Evolutionary conservation across 202 grass and related monocot genomes (phyloP), one percentile per base, ranked within the genome.

Genomic region (Schoenoplectus triqueter): DNA sequence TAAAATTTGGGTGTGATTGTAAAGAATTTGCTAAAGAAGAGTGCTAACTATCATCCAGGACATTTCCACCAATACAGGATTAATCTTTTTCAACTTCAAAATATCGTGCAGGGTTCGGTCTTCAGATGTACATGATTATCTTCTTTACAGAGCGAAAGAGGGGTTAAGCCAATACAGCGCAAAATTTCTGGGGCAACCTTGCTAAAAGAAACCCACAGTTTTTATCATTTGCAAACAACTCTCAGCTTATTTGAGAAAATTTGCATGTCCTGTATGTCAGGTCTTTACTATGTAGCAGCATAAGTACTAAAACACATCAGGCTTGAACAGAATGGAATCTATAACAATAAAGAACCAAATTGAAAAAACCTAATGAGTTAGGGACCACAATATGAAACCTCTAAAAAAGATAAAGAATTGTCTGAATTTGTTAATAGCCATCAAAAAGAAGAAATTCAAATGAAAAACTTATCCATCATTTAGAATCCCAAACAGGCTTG

Each of bases 191-290:
- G n/a, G n/a, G 59, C 0, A 15, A 62, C 8, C 11, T 55, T 56
- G 10, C 73, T 76, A 42, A 41, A 15, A 31, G 31, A 42, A 17
- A 2, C 11, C 13, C 54, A 59, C 2, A 9, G 5, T 41, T 60
- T 77, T 59, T 21, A 78, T 17, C 21, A 78, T 17, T 44, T 78
- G 74, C 74, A 78, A 78, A 78, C 31, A 40, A 59, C 5, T 74
- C 48, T 7, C 71, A 8, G 74, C 54, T 40, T 41, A 6, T 42
- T 31, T 40, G 20, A 41, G 5, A 3, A 15, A 77, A 31, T 56
- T 21, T 56, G 72, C 22, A 19, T 49, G 11, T 40, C 22, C 50
- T 39, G 19, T 76, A 55, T 54, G 18, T 52, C 48, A n/a, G 22
- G 22, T 78, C 51, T 41, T 78, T 56, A 57, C 50, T 56, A 55